Percentiles rank a stretch among this genome's conserved stretches.
These are phyloP conservation scores for Sporothrix luriei DNA, from an alignment of 2,329 filamentous ascomycete species.

Conservation along the genomic window DNA sequence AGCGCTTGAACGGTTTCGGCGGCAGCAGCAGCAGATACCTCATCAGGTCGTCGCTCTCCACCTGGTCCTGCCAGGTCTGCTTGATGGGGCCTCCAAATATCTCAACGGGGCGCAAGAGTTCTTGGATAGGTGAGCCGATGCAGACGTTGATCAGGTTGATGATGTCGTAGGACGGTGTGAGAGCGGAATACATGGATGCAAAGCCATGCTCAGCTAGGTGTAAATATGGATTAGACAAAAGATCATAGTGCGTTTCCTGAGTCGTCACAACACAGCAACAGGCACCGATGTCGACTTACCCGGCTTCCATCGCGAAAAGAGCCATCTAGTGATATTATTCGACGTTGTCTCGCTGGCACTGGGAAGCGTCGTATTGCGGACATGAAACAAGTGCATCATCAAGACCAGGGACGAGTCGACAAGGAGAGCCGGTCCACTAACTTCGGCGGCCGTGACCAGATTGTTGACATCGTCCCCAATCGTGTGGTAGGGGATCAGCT, in stretches of 20 bases:
- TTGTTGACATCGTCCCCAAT: slow-evolving; percentile 70
- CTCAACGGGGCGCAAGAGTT: slow-evolving; percentile 41
- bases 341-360: slow-evolving; percentile 67
- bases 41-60: slow-evolving; percentile 50
- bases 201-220: slow-evolving; percentile 65
- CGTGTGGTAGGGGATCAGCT: slow-evolving; percentile 67
- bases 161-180: slow-evolving; percentile 67
- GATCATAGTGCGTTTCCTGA: neutral
- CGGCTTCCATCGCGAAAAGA: slow-evolving; percentile 79
- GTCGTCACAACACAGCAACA: too few relatives aligned
- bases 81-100: slow-evolving; percentile 53
- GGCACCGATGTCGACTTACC: slow-evolving; percentile 53
- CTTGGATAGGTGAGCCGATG: slow-evolving; percentile 55
- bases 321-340: slow-evolving; percentile 76
- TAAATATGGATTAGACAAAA: neutral
- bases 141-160: slow-evolving; percentile 70
- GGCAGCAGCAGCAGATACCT: slow-evolving; percentile 60
- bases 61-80: slow-evolving; percentile 52
- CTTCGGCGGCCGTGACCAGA: slow-evolving; percentile 74
- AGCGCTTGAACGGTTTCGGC: slow-evolving; percentile 33
- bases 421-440: slow-evolving; percentile 76
- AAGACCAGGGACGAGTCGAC: slow-evolving; percentile 78
- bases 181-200: slow-evolving; percentile 64
- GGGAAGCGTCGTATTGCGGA: slow-evolving; percentile 68
- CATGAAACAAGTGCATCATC: slow-evolving; percentile 69